These are phyloP conservation scores for Schwanniomyces pseudopolymorphus DNA, from an alignment of 805 yeast species.

Conservation along the genomic window DNA sequence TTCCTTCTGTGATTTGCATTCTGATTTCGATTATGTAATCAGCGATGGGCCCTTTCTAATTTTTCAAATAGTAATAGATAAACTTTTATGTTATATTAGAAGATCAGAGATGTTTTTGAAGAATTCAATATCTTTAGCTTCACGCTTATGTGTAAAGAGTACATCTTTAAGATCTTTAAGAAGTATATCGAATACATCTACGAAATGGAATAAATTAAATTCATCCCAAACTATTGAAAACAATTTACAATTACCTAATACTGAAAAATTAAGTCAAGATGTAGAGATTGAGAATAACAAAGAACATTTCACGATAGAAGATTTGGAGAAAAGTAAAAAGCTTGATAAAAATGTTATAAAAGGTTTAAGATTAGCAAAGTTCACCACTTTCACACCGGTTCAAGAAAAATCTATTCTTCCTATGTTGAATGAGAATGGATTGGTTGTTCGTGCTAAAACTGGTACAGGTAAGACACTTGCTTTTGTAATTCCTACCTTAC, in stretches of 20 bases:
- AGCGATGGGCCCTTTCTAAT: not conserved
- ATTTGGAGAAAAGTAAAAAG: constrained; percentile 8
- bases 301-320: constrained; percentile 6
- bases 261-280: not conserved
- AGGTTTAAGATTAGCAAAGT: constrained; percentile 45
- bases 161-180: not conserved
- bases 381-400: constrained; percentile 61
- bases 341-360: constrained; percentile 15
- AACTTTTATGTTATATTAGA: not conserved
- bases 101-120: not conserved
- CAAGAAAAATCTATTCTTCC: constrained; percentile 65
- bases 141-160: not conserved
- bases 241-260: not conserved
- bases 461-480: constrained; percentile 96
- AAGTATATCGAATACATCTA: not conserved
- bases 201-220: not conserved
- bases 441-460: constrained; percentile 87
- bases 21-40: not conserved
- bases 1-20: no score
- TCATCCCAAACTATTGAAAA: not conserved
- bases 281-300: not conserved
- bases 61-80: not conserved
- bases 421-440: constrained; percentile 54
- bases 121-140: not conserved
- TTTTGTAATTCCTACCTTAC: constrained; percentile 76